phyloP scores from a whole-genome alignment of 1,284 basidiomycete genomes.

The Rhodotorula sp. region DNA sequence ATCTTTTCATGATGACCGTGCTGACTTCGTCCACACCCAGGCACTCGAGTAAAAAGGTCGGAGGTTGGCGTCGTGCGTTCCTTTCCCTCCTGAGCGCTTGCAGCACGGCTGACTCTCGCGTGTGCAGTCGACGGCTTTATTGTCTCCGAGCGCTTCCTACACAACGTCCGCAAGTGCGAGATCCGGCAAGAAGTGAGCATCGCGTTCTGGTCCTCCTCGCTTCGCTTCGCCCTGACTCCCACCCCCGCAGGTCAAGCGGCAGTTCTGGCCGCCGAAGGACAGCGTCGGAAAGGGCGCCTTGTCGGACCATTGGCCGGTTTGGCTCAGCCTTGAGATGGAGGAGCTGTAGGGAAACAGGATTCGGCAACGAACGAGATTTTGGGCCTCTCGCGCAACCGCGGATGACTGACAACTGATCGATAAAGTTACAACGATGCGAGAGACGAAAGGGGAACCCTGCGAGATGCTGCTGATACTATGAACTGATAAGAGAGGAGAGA shows the following conservation, averaged over 20 bases:
- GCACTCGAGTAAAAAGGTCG: constrained; percentile 12
- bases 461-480: not conserved
- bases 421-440: constrained; percentile 1
- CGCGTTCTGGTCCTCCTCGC: not conserved
- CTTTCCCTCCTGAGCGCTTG: not conserved
- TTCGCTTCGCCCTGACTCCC: not conserved
- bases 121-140: constrained; percentile 39
- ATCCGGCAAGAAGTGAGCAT: constrained; percentile 37
- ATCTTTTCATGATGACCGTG: rapidly evolving
- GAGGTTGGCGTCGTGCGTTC: constrained; percentile 19
- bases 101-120: not conserved
- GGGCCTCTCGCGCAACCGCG: no score
- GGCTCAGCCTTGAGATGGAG: constrained; percentile 29
- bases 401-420: not conserved
- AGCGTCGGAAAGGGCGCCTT: constrained; percentile 8
- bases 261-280: constrained; percentile 11
- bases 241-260: constrained; percentile 7
- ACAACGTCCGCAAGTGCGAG: constrained; percentile 30
- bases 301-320: constrained; percentile 24
- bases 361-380: no score
- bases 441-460: not conserved
- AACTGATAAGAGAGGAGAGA: not conserved
- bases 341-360: not conserved
- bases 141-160: constrained; percentile 36
- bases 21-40: not conserved